These are phyloP conservation scores for Tetratostichococcus sp. DNA, from an alignment of 139 green algal genomes.

Conservation along the genomic window DNA sequence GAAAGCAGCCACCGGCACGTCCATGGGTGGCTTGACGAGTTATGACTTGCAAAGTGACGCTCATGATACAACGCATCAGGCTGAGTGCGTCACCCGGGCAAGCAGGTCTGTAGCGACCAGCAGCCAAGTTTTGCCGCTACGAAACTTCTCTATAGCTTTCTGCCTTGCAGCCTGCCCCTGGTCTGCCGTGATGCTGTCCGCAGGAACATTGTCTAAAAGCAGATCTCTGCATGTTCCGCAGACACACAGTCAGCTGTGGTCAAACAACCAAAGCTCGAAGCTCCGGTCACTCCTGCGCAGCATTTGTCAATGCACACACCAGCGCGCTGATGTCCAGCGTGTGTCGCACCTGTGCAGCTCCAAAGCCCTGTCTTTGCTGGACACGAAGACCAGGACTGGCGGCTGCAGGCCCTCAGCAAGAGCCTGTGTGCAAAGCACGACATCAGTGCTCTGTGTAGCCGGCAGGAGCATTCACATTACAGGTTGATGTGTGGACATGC, in stretches of 20 bases:
- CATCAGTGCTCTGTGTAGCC: too few relatives aligned
- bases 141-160: slow-evolving; percentile 74
- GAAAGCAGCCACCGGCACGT: too few relatives aligned
- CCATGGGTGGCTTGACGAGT: too few relatives aligned
- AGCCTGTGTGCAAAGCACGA: slow-evolving; percentile 24
- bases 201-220: slow-evolving; percentile 75
- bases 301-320: too few relatives aligned
- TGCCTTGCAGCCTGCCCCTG: slow-evolving; percentile 53
- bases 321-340: too few relatives aligned
- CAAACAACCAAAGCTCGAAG: too few relatives aligned
- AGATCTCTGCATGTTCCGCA: slow-evolving; percentile 39
- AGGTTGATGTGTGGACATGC: too few relatives aligned
- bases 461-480: too few relatives aligned
- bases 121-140: slow-evolving; percentile 74
- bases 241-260: too few relatives aligned
- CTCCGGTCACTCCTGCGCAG: too few relatives aligned
- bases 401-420: slow-evolving; percentile 69
- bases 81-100: slow-evolving; percentile 26
- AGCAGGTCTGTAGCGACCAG: slow-evolving; percentile 95
- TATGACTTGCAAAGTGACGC: too few relatives aligned
- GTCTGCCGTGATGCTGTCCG: slow-evolving; percentile 79
- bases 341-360: slow-evolving; percentile 50
- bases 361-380: slow-evolving; percentile 81
- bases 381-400: slow-evolving; percentile 90
- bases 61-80: neutral